Percentiles rank a stretch among this genome's conserved stretches.
Conservation (phyloP, 2,329 filamentous ascomycete species). For the Trichoderma koningii region DNA sequence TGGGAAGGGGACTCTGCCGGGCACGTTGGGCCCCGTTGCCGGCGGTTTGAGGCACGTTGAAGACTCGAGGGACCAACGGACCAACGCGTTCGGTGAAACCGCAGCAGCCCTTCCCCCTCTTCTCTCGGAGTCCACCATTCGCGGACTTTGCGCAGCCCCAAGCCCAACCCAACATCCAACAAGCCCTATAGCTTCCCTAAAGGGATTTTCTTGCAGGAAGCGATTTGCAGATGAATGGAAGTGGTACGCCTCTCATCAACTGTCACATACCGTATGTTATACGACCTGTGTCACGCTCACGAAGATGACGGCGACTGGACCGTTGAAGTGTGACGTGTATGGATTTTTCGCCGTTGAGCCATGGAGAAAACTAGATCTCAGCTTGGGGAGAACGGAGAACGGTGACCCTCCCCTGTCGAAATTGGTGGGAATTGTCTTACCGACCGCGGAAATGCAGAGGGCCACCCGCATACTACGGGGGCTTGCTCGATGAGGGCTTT, state of each 20-base stretch:
- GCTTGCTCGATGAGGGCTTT: background rate
- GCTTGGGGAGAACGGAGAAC: background rate
- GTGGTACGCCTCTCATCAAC: conserved; percentile 5
- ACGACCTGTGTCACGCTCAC: background rate
- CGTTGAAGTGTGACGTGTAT: conserved; percentile 13
- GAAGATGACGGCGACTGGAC: background rate
- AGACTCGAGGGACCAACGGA: background rate
- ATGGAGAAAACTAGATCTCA: background rate
- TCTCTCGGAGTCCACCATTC: background rate
- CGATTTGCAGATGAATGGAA: background rate
- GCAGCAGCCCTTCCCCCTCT: background rate
- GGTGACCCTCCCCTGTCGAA: background rate
- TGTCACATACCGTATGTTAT: conserved; percentile 1
- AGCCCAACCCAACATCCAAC: background rate
- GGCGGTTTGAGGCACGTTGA: background rate
- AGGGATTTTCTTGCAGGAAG: conserved; percentile 16
- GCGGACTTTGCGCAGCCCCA: conserved; percentile 1
- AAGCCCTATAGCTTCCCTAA: conserved; percentile 9
- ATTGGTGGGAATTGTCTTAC: background rate
- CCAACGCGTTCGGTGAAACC: conserved; percentile 2
- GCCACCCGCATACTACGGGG: conserved; percentile 1
- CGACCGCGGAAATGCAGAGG: background rate
- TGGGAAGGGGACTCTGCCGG: conserved; percentile 10
- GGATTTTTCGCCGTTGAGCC: background rate
- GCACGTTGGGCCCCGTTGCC: background rate